Evolutionary conservation across 1,284 basidiomycete species (phyloP).

Genomic region (Puccinia horiana): DNA sequence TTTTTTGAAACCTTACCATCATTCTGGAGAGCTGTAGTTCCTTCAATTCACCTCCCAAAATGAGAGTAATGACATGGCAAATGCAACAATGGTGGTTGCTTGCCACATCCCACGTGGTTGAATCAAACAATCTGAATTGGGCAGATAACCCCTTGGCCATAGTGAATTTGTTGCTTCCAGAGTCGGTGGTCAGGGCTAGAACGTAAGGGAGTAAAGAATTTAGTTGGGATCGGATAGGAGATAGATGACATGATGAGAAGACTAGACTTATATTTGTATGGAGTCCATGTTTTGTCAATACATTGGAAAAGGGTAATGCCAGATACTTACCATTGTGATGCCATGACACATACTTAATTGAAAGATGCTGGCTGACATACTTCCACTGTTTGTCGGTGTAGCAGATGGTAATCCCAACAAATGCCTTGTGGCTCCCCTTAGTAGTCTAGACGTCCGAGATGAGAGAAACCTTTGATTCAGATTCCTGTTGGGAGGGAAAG

Average conservation of each 20-base stretch:
- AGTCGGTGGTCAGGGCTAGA: background rate
- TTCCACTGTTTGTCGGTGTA: background rate
- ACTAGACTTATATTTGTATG: background rate
- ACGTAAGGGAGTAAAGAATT: too few relatives aligned
- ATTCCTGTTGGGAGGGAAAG: background rate
- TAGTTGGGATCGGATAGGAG: background rate
- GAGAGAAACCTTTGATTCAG: background rate
- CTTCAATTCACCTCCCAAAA: constrained; percentile 5
- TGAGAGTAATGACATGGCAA: background rate
- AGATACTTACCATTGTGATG: background rate
- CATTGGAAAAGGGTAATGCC: background rate
- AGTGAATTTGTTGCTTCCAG: constrained; percentile 1
- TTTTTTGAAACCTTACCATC: background rate
- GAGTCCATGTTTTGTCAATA: background rate
- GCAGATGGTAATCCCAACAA: background rate
- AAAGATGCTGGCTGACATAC: background rate
- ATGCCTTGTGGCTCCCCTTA: background rate
- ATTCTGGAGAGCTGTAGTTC: background rate
- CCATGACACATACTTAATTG: constrained; percentile 6
- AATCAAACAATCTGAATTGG: background rate
- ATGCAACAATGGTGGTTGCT: background rate
- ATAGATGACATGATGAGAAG: background rate
- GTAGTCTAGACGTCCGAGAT: background rate
- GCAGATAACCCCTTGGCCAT: background rate
- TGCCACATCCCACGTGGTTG: background rate